phyloP scores from a whole-genome alignment of 805 yeast genomes.

The Limtongia smithiae region DNA sequence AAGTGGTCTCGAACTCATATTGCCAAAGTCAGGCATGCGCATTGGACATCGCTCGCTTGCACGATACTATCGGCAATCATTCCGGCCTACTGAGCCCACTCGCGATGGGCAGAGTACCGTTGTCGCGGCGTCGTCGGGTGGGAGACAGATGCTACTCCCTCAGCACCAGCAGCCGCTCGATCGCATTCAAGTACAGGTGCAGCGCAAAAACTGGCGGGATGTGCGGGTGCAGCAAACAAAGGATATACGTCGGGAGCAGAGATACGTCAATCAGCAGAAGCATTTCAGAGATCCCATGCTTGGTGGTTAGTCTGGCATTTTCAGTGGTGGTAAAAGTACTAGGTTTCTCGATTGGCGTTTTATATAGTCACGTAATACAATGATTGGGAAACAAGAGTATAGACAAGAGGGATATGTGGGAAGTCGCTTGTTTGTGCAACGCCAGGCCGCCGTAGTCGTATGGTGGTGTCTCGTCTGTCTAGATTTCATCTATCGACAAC shows the following conservation, averaged over 20 bases:
- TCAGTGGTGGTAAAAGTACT: too few species aligned
- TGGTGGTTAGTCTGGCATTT: too few species aligned
- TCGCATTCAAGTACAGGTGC: slow-evolving; percentile 41
- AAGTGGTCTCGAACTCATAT: slow-evolving; percentile 60
- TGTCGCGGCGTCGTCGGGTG: slow-evolving; percentile 49
- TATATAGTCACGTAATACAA: too few species aligned
- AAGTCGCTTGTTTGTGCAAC: too few species aligned
- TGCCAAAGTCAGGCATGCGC: slow-evolving; percentile 68
- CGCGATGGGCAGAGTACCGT: slow-evolving; percentile 71
- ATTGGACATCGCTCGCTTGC: slow-evolving; percentile 78
- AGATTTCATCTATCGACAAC: too few species aligned
- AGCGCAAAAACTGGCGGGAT: slow-evolving; percentile 60
- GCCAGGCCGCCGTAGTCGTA: too few species aligned
- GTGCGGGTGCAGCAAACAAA: slow-evolving; percentile 48
- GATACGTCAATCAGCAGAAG: slow-evolving; percentile 73
- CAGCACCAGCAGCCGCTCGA: slow-evolving; percentile 33
- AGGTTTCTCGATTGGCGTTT: too few species aligned
- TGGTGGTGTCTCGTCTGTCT: too few species aligned
- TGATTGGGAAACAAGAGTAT: too few species aligned
- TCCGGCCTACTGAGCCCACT: slow-evolving; percentile 48
- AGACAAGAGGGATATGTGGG: too few species aligned
- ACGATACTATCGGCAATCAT: slow-evolving; percentile 66
- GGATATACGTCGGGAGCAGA: slow-evolving; percentile 51
- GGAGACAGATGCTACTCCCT: slow-evolving; percentile 1
- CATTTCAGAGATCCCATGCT: slow-evolving; percentile 78